Evolutionary conservation across 441 rosid genomes (phyloP), one percentile per base, ranked within the genome.

Genomic region (Adansonia grandidieri): DNA sequence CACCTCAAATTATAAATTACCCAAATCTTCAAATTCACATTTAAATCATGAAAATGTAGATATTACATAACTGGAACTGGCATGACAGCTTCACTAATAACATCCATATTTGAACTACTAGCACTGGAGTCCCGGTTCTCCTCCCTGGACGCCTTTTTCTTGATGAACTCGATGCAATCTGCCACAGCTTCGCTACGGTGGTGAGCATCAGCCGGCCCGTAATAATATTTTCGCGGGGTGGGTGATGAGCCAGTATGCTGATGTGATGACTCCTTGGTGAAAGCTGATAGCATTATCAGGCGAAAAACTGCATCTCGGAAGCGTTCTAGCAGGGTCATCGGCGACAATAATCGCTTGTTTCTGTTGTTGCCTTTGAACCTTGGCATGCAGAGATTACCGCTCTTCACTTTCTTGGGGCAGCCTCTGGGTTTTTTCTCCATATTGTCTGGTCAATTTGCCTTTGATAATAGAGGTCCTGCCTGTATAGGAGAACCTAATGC

Each of bases 91-190:
- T 88, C 84, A 0, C 78, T 7, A 37, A 82, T 2, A 20, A 47
- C 60, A 44, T 74, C 90, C 9, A 79, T 42, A 45, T 57, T 66
- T 14, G 37, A 17, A 17, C 72, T 8, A 40, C 64, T 47, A 69
- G 62, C 80, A 37, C 71, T 15, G 5, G 83, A 84, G 67, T 77
- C 63, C n/a, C 77, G 77, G 53, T 20, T 72, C 15, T 71, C 84
- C 19, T 78, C 73, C 6, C 14, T 24, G 57, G 53, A n/a, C 1
- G 88, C 82, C 72, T 87, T 89, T 68, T 86, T 91, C 90, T 86
- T 88, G 77, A 93, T 93, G 82, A 92, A 92, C 82, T 93, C 92
- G 17, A 93, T 92, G 82, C 95, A 92, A 56, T 93, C 94, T 0
- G 97, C 93, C 9, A 93, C 88, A 1, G 95, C 97, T 75, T 91